Evolutionary conservation across 1,139 yeast genomes (phyloP), one percentile per base, ranked within the genome.

Genomic region (Ogataea hybrid): DNA sequence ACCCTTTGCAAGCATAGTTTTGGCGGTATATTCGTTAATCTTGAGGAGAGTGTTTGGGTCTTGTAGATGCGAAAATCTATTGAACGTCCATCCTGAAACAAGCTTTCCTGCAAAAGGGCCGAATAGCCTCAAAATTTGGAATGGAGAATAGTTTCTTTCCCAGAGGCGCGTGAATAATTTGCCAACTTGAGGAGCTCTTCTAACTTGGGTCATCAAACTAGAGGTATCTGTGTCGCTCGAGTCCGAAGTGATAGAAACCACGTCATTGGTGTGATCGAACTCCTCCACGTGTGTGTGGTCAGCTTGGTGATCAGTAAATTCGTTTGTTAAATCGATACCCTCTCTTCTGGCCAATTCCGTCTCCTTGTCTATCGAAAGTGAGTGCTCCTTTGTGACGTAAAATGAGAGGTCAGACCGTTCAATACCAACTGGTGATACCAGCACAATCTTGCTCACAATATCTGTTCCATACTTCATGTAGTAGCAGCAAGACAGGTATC

Each of bases 341-440:
- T 57, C 49, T 5, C 35, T 32, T 10, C 42, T 37, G 2, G 55
- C 57, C 9, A 57, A 34, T 6, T 44, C 25, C 6, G 41, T 17
- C n/a, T 46, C 49, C 23, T 46, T 35, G 6, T 38, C 46, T 5
- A 46, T 21, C 6, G 53, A 32, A 8, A 25, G 14, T 12, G 29
- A 16, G 6, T 39, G 38, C 76, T 60, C 0, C 83, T 77, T 39
- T 17, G 51, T 44, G 51, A 79, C 79, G 18, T 29, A 44, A 42
- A 84, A 74, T 46, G 47, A 75, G 54, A 50, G 71, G 23, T 48
- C 56, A 28, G 41, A 57, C 41, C 85, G 70, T 52, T 86, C 95
- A 15, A 90, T 86, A 0, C 97, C 97, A 0, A 88, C 94, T 0
- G 98, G 98, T 0, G 96, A 85, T 2, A 88, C 77, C 31, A 92